A percentile compares a stretch with the other conserved stretches of the same genome.
Conservation (phyloP, 306 rosid species). For the Vigna mungo region DNA sequence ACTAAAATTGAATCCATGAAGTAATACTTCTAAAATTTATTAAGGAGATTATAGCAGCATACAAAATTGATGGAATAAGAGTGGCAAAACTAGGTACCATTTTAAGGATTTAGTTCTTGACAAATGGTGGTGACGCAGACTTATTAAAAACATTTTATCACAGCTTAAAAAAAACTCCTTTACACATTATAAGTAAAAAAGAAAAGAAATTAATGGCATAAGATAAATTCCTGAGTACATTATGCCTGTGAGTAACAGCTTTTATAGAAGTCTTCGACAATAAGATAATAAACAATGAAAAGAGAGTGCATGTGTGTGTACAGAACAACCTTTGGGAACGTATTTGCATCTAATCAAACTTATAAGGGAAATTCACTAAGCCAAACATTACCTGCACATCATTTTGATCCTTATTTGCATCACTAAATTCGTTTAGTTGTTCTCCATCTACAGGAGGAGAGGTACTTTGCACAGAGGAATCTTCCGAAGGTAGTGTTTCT, state of each 20-base stretch:
- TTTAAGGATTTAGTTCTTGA: conserved; percentile 26
- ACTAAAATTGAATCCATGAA: neutral
- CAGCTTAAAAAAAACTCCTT: neutral
- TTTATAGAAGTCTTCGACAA: conserved; percentile 7
- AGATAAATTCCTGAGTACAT: conserved; percentile 15
- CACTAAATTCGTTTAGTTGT: conserved; percentile 53
- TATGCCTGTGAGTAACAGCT: conserved; percentile 28
- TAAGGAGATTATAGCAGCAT: conserved; percentile 13
- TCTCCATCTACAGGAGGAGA: conserved; percentile 58
- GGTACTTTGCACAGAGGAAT: conserved; percentile 51
- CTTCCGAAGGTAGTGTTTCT: conserved; percentile 54
- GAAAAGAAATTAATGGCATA: conserved; percentile 1
- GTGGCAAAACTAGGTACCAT: conserved; percentile 31
- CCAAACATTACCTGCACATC: conserved; percentile 56
- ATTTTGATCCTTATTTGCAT: conserved; percentile 59
- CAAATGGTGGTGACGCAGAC: conserved; percentile 24
- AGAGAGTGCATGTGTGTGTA: neutral
- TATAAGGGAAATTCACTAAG: conserved; percentile 36
- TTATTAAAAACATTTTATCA: neutral
- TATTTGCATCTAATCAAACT: conserved; percentile 26
- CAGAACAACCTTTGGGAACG: conserved; percentile 22
- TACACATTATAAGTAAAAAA: conserved; percentile 4
- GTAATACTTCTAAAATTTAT: conserved; percentile 2
- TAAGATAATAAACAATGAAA: conserved; percentile 4
- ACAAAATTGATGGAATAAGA: conserved; percentile 36